These are phyloP conservation scores for Sphagnum fallax DNA, from an alignment of 228 moss, liverwort and hornwort species.

Conservation along the genomic window DNA sequence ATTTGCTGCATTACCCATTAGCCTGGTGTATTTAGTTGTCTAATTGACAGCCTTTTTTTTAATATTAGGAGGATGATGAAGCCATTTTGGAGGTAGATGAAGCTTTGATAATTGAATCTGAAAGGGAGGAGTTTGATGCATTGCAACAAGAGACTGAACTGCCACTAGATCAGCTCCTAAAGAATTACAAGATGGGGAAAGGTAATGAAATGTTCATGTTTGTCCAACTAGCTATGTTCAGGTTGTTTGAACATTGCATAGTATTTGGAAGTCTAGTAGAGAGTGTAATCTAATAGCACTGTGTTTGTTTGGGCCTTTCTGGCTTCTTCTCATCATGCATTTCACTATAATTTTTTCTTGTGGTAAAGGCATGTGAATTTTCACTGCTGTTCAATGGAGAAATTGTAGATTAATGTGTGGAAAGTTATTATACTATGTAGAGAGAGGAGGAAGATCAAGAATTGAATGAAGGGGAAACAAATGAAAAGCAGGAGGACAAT, in stretches of 20 bases:
- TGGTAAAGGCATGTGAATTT: too few species aligned
- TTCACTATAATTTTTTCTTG: too few species aligned
- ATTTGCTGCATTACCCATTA: too few species aligned
- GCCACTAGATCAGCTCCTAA: constrained; percentile 68
- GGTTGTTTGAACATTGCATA: background rate
- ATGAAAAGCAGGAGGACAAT: constrained; percentile 4
- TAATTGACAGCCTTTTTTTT: too few species aligned
- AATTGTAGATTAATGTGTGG: too few species aligned
- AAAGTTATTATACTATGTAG: background rate
- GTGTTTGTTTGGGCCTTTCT: background rate
- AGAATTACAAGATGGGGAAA: constrained; percentile 44
- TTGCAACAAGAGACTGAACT: constrained; percentile 75
- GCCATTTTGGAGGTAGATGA: constrained; percentile 82
- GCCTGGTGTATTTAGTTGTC: too few species aligned
- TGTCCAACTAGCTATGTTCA: background rate
- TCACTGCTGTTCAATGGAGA: too few species aligned
- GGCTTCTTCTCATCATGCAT: background rate
- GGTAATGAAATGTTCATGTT: constrained; percentile 23
- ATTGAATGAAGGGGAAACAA: constrained; percentile 11
- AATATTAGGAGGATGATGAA: constrained; percentile 76
- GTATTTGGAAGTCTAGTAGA: background rate
- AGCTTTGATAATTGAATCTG: constrained; percentile 68
- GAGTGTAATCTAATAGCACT: too few species aligned
- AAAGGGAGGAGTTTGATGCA: constrained; percentile 69
- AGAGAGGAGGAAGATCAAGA: constrained; percentile 14